Conservation (phyloP, 257 asterid species). For the Capsicum chinense region DNA sequence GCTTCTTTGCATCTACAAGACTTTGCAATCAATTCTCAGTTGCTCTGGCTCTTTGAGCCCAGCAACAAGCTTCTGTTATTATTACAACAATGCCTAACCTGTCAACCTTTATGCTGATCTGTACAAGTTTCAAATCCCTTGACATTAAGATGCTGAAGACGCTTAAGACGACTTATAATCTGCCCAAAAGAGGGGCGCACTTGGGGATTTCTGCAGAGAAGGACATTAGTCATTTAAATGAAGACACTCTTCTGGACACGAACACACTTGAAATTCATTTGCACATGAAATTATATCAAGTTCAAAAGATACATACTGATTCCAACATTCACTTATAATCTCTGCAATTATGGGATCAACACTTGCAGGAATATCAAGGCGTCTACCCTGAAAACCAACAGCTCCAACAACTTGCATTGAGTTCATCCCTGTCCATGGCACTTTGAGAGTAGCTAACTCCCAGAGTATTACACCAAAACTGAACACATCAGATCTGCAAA, state of each 20-base stretch:
- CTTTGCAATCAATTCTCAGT: conserved; percentile 36
- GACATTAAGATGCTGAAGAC: conserved; percentile 63
- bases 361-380: conserved; percentile 70
- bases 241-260: conserved; percentile 16
- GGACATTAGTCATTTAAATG: background rate
- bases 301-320: conserved; percentile 54
- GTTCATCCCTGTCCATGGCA: conserved; percentile 96
- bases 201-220: conserved; percentile 66
- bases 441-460: conserved; percentile 90
- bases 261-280: background rate
- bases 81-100: conserved; percentile 37
- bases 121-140: conserved; percentile 45
- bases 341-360: conserved; percentile 81
- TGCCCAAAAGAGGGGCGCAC: conserved; percentile 88
- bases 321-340: conserved; percentile 84
- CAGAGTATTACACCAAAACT: conserved; percentile 95
- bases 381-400: conserved; percentile 93
- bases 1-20: conserved; percentile 40
- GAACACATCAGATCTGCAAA: conserved; percentile 89
- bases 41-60: conserved; percentile 44
- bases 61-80: conserved; percentile 41
- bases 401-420: conserved; percentile 99
- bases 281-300: conserved; percentile 1
- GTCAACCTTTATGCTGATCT: conserved; percentile 42
- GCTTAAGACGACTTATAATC: conserved; percentile 79